Evolutionary conservation across 2,329 filamentous ascomycete species (phyloP).

Genomic region (Ceratocystiopsis minuta): DNA sequence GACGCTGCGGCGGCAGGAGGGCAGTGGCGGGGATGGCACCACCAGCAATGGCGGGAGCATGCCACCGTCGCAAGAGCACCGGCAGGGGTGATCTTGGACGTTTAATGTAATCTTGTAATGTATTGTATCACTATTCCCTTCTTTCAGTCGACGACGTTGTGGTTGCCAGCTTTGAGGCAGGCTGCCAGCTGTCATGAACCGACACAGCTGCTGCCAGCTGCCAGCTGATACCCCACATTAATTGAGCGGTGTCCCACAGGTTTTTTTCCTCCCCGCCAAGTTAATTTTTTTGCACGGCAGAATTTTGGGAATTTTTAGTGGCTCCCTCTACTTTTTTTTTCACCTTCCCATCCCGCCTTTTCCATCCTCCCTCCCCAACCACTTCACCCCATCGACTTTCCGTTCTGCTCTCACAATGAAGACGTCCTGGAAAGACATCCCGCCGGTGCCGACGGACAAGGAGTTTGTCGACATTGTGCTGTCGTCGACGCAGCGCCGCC

Average conservation of each 20-base stretch:
- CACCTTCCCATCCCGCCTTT: not conserved
- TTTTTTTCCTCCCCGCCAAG: conserved; percentile 1
- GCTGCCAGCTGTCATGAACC: not conserved
- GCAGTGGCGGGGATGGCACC: too few species aligned
- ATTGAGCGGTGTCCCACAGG: not conserved
- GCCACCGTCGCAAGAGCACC: not conserved
- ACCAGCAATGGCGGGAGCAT: not conserved
- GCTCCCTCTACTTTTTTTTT: conserved; percentile 2
- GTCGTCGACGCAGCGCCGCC: conserved; percentile 75
- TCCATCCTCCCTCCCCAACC: not conserved
- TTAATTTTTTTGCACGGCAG: conserved; percentile 4
- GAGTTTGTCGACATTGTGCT: conserved; percentile 97
- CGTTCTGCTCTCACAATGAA: conserved; percentile 7
- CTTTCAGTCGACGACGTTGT: too few species aligned
- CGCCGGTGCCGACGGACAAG: conserved; percentile 75
- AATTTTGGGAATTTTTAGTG: conserved; percentile 5
- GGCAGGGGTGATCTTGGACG: not conserved
- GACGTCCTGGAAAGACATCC: conserved; percentile 48
- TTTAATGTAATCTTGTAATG: not conserved
- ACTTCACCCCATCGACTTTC: not conserved
- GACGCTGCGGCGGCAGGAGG: conserved; percentile 2
- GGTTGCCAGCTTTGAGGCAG: not conserved
- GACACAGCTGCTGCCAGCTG: too few species aligned
- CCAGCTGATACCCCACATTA: not conserved
- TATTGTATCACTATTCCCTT: not conserved